A percentile compares a stretch with the other conserved stretches of the same genome.
Evolutionary conservation across 1,284 basidiomycete genomes (phyloP).

Genomic region (Agaricales sp.): DNA sequence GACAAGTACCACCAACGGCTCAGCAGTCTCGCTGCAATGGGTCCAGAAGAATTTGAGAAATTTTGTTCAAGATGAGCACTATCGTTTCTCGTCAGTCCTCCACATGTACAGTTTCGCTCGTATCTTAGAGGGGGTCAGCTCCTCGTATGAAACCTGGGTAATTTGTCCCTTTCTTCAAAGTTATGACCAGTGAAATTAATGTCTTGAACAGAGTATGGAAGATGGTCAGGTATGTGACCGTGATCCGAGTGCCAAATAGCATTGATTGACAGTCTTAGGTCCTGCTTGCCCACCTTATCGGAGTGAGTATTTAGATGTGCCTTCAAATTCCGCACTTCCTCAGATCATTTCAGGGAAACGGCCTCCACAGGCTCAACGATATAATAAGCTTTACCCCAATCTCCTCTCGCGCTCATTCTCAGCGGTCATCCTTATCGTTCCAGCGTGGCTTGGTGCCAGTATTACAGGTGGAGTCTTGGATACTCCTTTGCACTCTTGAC

Average conservation of each 20-base stretch:
- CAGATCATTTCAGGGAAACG: conserved; percentile 31
- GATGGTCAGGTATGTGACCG: conserved; percentile 39
- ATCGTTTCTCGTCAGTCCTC: conserved; percentile 26
- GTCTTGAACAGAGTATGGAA: conserved; percentile 29
- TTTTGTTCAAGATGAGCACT: conserved; percentile 33
- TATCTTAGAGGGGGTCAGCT: conserved; percentile 36
- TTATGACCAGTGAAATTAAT: neutral
- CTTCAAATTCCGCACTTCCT: conserved; percentile 13
- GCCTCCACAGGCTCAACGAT: conserved; percentile 38
- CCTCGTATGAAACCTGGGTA: conserved; percentile 44
- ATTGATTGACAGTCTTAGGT: neutral
- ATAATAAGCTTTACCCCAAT: conserved; percentile 40
- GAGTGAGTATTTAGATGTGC: conserved; percentile 20
- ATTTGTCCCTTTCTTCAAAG: conserved; percentile 9
- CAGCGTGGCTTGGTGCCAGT: conserved; percentile 49
- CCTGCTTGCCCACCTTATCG: neutral
- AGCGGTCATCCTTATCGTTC: conserved; percentile 37
- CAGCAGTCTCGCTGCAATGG: conserved; percentile 31
- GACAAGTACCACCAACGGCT: conserved; percentile 20
- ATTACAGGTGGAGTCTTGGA: conserved; percentile 32
- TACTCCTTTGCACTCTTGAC: conserved; percentile 2
- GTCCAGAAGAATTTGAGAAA: conserved; percentile 37
- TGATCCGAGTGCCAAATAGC: conserved; percentile 1
- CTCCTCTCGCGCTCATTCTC: conserved; percentile 23
- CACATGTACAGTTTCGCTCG: conserved; percentile 39